Base-by-base conservation (phyloP, 2,329 filamentous ascomycete genomes). In the Scytalidium lignicola region DNA sequence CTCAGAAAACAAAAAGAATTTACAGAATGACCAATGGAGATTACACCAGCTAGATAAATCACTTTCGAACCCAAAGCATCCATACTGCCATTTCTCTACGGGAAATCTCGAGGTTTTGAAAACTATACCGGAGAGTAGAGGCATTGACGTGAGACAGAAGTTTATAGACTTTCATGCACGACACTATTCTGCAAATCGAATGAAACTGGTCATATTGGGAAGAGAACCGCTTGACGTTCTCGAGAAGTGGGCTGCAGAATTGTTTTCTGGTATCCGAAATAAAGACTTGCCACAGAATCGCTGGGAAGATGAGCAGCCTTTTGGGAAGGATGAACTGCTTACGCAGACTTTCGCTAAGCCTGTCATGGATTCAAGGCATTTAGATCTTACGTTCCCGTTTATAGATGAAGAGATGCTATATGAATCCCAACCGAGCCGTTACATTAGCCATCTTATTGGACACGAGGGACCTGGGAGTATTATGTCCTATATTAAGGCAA, bases 1-100 rank as follows among this genome's bases (percentile, higher is more conserved):
- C 63, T 88, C 85, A 13, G 85, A 89, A 66, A 88, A 89, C 67
- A 89, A 89, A 74, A 88, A 89, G 73, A 89, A 89, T 60, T 67
- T 89, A 41, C 85, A 89, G 66, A 86, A 78, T 62, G 85, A 89
- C 62, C 74, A 76, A 56, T 89, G 85, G 84, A 75, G 85, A 23
- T 66, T 88, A 58, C 80, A 85, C 64, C 85, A 89, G 63, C 68
- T 89, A 43, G 82, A 83, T 64, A 88, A 87, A 65, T 81, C 81
- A 13, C 70, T 87, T 22, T 83, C 83, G 2, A 88, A 85, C 62
- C 78, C 81, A 13, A 74, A 79, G 10, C 85, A 89, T 63, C 85
- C 85, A 22, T 88, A 83, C 63, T 80, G 83, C 65, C 81, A 87
- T 55, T 89, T 89, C 63, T 86, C 83, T 1, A 89, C 85, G 0